Base-by-base conservation (phyloP, 1,139 yeast genomes). In the Pichiaceae sp. region DNA sequence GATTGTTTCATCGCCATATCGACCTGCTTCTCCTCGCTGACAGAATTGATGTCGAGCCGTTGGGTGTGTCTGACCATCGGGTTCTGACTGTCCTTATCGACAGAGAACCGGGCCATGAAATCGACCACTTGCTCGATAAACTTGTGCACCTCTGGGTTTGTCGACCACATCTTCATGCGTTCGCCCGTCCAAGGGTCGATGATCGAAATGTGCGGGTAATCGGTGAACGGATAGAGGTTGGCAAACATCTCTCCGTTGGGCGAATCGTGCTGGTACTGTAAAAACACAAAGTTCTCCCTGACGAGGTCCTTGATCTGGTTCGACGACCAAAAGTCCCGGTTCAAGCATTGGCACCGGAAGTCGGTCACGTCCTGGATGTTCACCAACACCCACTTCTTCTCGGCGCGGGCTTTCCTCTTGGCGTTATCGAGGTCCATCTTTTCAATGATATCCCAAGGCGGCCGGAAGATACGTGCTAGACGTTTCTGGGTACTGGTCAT, bases 151-250 rank as follows among this genome's bases (percentile, higher is more conserved):
- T 62, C 61, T 0, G 93, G 94, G 1, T 77, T 78, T 31, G 55
- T 62, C 12, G 75, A 76, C 95, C 96, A 89, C 42, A 67, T 68
- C 47, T 72, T 70, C 39, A 86, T 72, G 42, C 95, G 68, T 59
- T 91, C 98, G 12, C 97, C 97, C 0, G 98, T 91, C 54, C 89
- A 75, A 2, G 98, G 96, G 54, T 93, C 99, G 38, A 93, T 57
- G 31, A 93, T 84, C 2, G 96, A 86, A 31, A 93, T 77, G 55
- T 91, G 96, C 1, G 99, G 99, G 52, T 66, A 80, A 24, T 62
- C 69, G 3, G 67, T 58, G 36, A 78, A 65, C 3, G 82, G 78
- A 54, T 91, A 89, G 53, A 83, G 81, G 44, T 79, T 78, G 17
- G 68, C 53, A 54, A 85, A 91, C 42, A 69, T 72, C 43, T 66